A percentile compares a stretch with the other conserved stretches of the same genome.
These are phyloP conservation scores for Ganoderma leucocontextum DNA, from an alignment of 1,284 basidiomycete species.

Conservation along the genomic window DNA sequence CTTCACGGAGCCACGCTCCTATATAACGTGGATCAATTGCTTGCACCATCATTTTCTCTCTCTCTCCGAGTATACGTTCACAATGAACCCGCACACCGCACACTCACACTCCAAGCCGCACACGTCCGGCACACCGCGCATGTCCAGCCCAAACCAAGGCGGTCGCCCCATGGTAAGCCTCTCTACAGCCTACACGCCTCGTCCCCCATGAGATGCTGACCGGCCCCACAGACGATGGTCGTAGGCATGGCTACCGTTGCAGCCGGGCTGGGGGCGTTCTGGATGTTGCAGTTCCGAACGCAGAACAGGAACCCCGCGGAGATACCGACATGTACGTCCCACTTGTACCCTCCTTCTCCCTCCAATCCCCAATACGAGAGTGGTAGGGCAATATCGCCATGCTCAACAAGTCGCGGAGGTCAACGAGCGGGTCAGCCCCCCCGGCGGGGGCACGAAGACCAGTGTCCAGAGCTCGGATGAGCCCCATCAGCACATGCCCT, in stretches of 20 bases:
- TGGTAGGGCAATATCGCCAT: constrained; percentile 34
- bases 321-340: constrained; percentile 33
- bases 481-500: constrained; percentile 4
- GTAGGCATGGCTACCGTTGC: constrained; percentile 32
- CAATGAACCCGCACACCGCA: neutral
- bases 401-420: constrained; percentile 28
- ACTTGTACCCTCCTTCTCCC: too few species aligned
- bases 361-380: neutral
- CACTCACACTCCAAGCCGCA: neutral
- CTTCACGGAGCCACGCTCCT: neutral
- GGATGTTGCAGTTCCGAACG: constrained; percentile 28
- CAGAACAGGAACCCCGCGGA: constrained; percentile 31
- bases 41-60: neutral
- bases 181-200: neutral
- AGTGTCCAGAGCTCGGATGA: constrained; percentile 15
- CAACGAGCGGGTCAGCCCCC: constrained; percentile 24
- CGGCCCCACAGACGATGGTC: constrained; percentile 25
- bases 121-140: constrained; percentile 11
- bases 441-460: constrained; percentile 15
- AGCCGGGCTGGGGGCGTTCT: constrained; percentile 29
- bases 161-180: constrained; percentile 22
- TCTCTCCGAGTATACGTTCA: neutral
- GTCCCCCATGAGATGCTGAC: too few species aligned
- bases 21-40: neutral
- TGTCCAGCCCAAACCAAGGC: constrained; percentile 19